phyloP scores from a whole-genome alignment of 164 flowering plant species.

The Macadamia tetraphylla region DNA sequence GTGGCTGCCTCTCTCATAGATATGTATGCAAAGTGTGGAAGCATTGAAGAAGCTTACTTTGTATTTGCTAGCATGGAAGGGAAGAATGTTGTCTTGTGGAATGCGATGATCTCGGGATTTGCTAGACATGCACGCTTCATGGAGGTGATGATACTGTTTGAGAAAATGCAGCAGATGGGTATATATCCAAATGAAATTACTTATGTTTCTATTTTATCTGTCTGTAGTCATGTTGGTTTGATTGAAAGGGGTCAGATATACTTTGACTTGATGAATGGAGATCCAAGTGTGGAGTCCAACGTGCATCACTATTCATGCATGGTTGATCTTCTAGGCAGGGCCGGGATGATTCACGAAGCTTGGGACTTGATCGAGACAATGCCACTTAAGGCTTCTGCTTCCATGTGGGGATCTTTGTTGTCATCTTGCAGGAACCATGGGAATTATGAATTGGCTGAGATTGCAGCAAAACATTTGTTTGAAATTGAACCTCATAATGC shows the following conservation, averaged over 20 bases:
- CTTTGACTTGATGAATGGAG: constrained; percentile 45
- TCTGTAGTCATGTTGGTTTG: constrained; percentile 66
- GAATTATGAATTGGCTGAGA: constrained; percentile 59
- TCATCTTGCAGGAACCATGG: constrained; percentile 59
- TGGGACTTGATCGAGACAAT: constrained; percentile 41
- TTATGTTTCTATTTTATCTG: constrained; percentile 63
- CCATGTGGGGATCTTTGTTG: constrained; percentile 88
- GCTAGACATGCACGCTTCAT: constrained; percentile 57
- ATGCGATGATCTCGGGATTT: constrained; percentile 79
- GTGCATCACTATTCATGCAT: constrained; percentile 71
- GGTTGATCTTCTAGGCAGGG: constrained; percentile 78
- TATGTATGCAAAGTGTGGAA: constrained; percentile 83
- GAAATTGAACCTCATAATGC: constrained; percentile 71
- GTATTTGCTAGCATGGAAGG: constrained; percentile 39
- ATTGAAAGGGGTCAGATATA: constrained; percentile 50
- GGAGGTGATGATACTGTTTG: constrained; percentile 68
- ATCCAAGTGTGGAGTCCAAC: constrained; percentile 40
- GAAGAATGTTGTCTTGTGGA: constrained; percentile 63
- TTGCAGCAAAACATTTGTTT: constrained; percentile 60
- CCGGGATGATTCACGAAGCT: constrained; percentile 59
- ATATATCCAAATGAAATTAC: constrained; percentile 62
- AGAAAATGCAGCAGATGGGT: constrained; percentile 79
- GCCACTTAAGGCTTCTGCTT: constrained; percentile 63
- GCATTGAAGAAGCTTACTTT: constrained; percentile 50
- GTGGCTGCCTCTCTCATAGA: constrained; percentile 71